Base-by-base conservation (phyloP, 352 stramenopile genomes). In the Phytopythium sindhum region DNA sequence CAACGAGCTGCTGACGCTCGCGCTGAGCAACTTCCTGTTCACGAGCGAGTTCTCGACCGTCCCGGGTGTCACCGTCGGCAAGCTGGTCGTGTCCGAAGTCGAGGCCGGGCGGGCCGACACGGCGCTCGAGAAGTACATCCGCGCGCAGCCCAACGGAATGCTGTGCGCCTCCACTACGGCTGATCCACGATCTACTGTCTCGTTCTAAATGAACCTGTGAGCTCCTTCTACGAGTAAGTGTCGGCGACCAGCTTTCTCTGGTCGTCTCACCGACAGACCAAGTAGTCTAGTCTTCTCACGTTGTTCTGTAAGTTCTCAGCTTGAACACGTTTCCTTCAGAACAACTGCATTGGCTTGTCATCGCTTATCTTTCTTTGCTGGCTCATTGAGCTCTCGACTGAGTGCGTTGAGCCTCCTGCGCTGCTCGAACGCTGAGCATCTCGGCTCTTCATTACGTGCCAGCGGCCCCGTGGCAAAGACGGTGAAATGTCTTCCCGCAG, bases 1-100 rank as follows among this genome's bases (percentile, higher is more conserved):
- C 72, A 66, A 67, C 33, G 84, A 92, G 41, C 66, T 74, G 41
- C 73, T 92, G 61, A 74, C 80, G 65, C 70, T 90, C 63, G 73
- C 72, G 12, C 57, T 86, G 9, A 83, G 68, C 61, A 75, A 86
- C 65, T 92, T 78, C 54, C 35, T 90, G 57, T 89, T 88, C 68
- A 77, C 67, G 33, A 74, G 66, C 48, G 69, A 89, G 68, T 88
- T 85, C 50, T 47, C 67, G 26, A 58, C 73, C 2, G 75, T 86
- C 52, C 41, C 64, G 2, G 73, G 69, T 17, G 41, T 82, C 24
- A 65, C 48, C 21, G 12, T 55, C 48, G 64, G 70, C 53, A 77
- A 69, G 26, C 61, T 86, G 28, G 63, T 81, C 50, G 65, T 84
- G 33, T 71, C 45, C 41, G 75, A 85, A 37, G 64, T 68, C 26